These are phyloP conservation scores for Sporothrix phasma DNA, from an alignment of 2,329 filamentous ascomycete genomes.

Conservation along the genomic window DNA sequence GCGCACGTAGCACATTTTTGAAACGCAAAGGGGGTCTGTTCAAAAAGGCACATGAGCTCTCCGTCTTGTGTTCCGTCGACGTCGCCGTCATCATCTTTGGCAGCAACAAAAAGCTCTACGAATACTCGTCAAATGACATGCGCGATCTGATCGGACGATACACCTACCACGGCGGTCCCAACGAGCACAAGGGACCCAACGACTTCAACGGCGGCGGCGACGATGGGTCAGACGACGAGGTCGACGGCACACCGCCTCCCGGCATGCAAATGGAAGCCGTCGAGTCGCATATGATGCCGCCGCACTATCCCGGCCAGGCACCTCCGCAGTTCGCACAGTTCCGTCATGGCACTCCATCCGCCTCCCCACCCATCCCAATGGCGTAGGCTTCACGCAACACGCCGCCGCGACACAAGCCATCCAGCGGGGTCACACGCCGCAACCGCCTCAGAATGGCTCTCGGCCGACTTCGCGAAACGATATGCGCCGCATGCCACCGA, in stretches of 20 bases:
- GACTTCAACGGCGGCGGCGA: slow-evolving; percentile 88
- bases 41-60: slow-evolving; percentile 98
- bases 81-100: slow-evolving; percentile 98
- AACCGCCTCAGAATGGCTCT: slow-evolving; percentile 66
- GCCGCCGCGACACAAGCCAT: slow-evolving; percentile 29
- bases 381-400: slow-evolving; percentile 54
- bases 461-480: slow-evolving; percentile 73
- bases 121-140: slow-evolving; percentile 93
- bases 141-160: slow-evolving; percentile 80
- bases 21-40: slow-evolving; percentile 98
- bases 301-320: slow-evolving; percentile 57
- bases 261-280: slow-evolving; percentile 50
- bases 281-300: slow-evolving; percentile 54
- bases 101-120: slow-evolving; percentile 97
- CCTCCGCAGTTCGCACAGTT: slow-evolving; percentile 64
- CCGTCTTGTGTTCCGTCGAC: slow-evolving; percentile 94
- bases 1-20: slow-evolving; percentile 71
- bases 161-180: slow-evolving; percentile 84
- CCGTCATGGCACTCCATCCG: slow-evolving; percentile 71
- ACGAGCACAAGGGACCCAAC: slow-evolving; percentile 89
- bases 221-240: slow-evolving; percentile 67
- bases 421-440: slow-evolving; percentile 69
- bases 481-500: slow-evolving; percentile 63
- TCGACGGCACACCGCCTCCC: slow-evolving; percentile 63
- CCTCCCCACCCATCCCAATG: slow-evolving; percentile 82